Evolutionary conservation across 2,329 filamentous ascomycete species (phyloP).

Genomic region (Ascochyta fabae): DNA sequence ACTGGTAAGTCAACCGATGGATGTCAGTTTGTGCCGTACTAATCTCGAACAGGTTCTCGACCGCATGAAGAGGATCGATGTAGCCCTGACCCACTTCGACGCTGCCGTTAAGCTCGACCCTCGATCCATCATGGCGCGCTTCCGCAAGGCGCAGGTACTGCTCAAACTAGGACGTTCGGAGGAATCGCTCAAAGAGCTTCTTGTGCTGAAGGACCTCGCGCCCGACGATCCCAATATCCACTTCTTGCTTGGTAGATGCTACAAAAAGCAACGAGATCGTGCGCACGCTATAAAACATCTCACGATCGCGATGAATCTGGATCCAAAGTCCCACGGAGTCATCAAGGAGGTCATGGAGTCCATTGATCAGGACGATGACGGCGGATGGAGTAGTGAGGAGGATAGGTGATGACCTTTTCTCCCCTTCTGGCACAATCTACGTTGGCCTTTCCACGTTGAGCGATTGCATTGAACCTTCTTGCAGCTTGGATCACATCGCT

Average conservation of each 20-base stretch:
- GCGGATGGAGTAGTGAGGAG: constrained; percentile 44
- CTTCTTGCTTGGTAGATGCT: constrained; percentile 84
- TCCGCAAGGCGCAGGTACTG: constrained; percentile 89
- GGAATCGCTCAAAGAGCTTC: constrained; percentile 79
- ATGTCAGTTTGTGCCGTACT: not conserved
- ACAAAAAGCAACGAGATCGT: constrained; percentile 65
- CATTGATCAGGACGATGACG: constrained; percentile 75
- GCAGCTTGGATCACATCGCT: not conserved
- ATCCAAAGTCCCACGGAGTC: constrained; percentile 92
- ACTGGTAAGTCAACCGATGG: constrained; percentile 61
- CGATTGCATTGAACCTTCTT: not conserved
- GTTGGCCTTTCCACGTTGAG: not conserved
- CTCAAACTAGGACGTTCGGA: constrained; percentile 75
- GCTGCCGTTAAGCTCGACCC: constrained; percentile 84
- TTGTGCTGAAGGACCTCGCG: constrained; percentile 87
- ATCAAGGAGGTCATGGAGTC: constrained; percentile 98
- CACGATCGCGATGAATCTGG: constrained; percentile 91
- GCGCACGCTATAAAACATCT: constrained; percentile 89
- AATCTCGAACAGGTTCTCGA: constrained; percentile 63
- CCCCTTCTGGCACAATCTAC: too few relatives aligned
- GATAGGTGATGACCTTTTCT: constrained; percentile 26
- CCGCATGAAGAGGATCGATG: constrained; percentile 80
- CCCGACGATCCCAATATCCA: constrained; percentile 96
- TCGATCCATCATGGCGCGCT: constrained; percentile 79
- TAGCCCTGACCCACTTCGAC: constrained; percentile 80